Evolutionary conservation across 768 basidiomycete species (phyloP), one percentile per base, ranked within the genome.

Genomic region (Inosperma sp.): DNA sequence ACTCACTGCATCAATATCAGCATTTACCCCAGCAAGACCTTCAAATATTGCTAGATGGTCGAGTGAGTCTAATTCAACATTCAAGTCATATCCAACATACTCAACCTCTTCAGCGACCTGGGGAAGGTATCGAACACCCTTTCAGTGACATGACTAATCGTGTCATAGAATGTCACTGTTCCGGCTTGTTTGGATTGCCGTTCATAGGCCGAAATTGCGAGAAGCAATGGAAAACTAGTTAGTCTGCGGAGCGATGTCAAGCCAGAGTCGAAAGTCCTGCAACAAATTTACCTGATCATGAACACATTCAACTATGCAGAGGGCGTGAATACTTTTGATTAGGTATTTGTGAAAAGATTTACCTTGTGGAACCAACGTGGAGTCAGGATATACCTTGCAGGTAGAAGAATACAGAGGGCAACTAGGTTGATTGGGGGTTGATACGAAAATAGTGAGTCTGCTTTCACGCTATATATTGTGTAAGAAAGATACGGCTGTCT

Each of bases 351-450:
- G 50, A 30, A 23, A 16, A 14, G n/a, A 55, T 62, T 47, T 60
- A 88, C 88, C 73, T 97, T 97, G 65, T 98, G 95, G 64, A 98
- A 97, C 93, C 93, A 97, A 48, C 95, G 77, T n/a, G 93, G 92
- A 6, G 78, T 78, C n/a, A 96, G 73, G 45, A 93, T 68, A 64
- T 88, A 93, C 56, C 85, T 88, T 17, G 88, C 76, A 2, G 96
- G 93, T 54, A 93, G 74, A 78, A 99, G 86, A 55, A 95, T 73
- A 45, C 82, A 81, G 12, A 98, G 71, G 0, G 95, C 96, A 35
- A 94, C 53, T 5, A 97, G 68, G 65, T 98, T 99, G 60, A 98
- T 69, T 0, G 96, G 96, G 1, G 95, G 87, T 61, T 93, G 91
- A 64, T 97, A 97, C 19, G 89, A 93, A 65, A 96, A 97, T 10